Percentiles rank a stretch among this genome's conserved stretches.
Conservation (phyloP, 2,329 filamentous ascomycete genomes). For the Rhynchosporium agropyri region DNA sequence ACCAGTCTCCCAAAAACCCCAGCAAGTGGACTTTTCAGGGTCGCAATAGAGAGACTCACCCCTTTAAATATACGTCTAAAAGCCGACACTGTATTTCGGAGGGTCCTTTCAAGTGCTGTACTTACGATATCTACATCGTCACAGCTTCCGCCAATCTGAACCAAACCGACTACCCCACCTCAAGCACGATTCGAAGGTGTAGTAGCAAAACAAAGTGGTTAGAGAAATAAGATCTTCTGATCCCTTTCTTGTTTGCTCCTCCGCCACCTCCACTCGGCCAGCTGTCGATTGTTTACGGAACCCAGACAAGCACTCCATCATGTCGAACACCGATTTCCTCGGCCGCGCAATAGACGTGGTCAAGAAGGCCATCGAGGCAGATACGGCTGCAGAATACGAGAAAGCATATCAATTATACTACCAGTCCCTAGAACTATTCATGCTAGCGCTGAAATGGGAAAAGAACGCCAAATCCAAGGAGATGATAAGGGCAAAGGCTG, state of each 20-base stretch:
- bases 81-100: not conserved
- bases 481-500: conserved; percentile 93
- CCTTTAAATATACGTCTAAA: not conserved
- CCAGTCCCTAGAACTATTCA: conserved; percentile 93
- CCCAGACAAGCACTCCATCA: conserved; percentile 45
- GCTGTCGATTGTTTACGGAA: not conserved
- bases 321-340: conserved; percentile 97
- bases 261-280: not conserved
- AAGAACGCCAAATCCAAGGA: conserved; percentile 97
- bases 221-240: not conserved
- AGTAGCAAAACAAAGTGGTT: not conserved
- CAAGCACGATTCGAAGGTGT: not conserved
- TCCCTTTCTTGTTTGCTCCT: no score
- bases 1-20: conserved; percentile 17
- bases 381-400: conserved; percentile 95
- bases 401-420: conserved; percentile 97
- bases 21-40: conserved; percentile 6
- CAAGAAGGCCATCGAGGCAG: conserved; percentile 95
- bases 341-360: conserved; percentile 95
- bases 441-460: conserved; percentile 99
- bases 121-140: not conserved
- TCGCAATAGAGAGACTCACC: not conserved
- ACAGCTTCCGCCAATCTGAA: not conserved
- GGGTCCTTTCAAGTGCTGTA: not conserved
- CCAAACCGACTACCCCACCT: not conserved